phyloP scores from a whole-genome alignment of 2,329 filamentous ascomycete genomes.

The Colletotrichum sojae region DNA sequence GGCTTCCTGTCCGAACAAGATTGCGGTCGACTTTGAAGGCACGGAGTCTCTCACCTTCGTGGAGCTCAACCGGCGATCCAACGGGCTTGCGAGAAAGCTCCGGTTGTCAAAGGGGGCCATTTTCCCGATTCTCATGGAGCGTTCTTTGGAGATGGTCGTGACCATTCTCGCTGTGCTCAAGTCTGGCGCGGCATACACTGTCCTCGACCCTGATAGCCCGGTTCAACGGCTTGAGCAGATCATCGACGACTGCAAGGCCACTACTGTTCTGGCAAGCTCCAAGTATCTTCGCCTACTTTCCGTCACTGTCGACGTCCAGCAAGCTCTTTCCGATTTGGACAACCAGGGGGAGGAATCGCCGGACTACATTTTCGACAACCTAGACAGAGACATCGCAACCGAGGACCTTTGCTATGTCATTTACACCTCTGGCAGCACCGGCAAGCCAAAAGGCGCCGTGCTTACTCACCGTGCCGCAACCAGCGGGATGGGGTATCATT shows the following conservation, averaged over 20 bases:
- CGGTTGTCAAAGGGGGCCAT: neutral
- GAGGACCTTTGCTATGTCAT: constrained; percentile 43
- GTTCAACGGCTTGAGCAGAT: constrained; percentile 40
- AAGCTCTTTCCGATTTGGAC: neutral
- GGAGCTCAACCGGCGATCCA: constrained; percentile 15
- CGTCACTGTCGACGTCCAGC: neutral
- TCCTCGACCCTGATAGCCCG: constrained; percentile 42
- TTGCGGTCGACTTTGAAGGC: constrained; percentile 11
- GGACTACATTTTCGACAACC: neutral
- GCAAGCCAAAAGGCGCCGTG: constrained; percentile 46
- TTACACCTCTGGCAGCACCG: constrained; percentile 45
- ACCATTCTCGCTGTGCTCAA: constrained; percentile 44
- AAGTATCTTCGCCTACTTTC: neutral
- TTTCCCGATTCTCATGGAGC: constrained; percentile 5
- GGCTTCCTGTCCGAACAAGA: neutral
- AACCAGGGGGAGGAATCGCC: too few relatives aligned
- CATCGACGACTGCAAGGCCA: constrained; percentile 35
- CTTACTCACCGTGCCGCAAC: constrained; percentile 43
- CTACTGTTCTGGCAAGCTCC: constrained; percentile 17
- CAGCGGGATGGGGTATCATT: constrained; percentile 1
- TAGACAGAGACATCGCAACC: neutral
- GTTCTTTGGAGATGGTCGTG: constrained; percentile 38
- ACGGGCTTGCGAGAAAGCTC: constrained; percentile 4
- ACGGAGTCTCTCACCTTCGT: neutral
- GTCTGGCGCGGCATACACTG: constrained; percentile 43